A percentile compares a stretch with the other conserved stretches of the same genome.
Evolutionary conservation across 169 alveolate genomes (phyloP).

Genomic region (Neospora caninum): DNA sequence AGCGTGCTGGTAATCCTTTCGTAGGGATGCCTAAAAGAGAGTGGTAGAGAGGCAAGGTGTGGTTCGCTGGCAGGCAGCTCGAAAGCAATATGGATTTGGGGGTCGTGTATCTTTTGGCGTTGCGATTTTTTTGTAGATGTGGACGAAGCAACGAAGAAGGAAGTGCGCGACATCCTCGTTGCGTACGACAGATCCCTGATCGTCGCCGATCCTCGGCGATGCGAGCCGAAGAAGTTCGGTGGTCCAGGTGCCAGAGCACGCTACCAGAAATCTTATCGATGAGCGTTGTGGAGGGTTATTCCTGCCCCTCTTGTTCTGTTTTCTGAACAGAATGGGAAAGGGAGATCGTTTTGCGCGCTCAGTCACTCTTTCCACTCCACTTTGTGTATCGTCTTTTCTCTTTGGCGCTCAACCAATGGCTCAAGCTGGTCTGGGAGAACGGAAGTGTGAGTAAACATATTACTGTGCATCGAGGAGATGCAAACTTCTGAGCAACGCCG

Average conservation of each 20-base stretch:
- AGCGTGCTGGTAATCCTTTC: too few relatives aligned
- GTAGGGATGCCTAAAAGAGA: too few relatives aligned
- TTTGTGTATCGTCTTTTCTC: background rate
- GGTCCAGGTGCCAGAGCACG: conserved; percentile 99
- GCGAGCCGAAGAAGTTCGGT: conserved; percentile 99
- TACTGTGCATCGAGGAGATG: background rate
- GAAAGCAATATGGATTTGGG: too few relatives aligned
- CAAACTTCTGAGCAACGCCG: background rate
- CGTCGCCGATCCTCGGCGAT: conserved; percentile 99
- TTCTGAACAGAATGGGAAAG: background rate
- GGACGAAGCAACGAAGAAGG: conserved; percentile 95
- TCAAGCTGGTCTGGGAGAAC: background rate
- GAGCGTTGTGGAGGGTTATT: conserved; percentile 32
- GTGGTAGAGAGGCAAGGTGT: too few relatives aligned
- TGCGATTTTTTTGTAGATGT: conserved; percentile 72
- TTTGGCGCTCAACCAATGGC: background rate
- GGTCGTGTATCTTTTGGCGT: background rate
- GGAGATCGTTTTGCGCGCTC: background rate
- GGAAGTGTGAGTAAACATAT: background rate
- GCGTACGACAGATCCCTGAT: conserved; percentile 98
- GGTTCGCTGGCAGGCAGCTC: too few relatives aligned
- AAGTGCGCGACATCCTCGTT: conserved; percentile 93
- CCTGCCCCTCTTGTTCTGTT: background rate
- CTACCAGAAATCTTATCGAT: conserved; percentile 99
- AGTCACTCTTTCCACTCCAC: background rate